Percentiles rank a stretch among this genome's conserved stretches.
Evolutionary conservation across 148 eudicot genomes (phyloP).

Genomic region (Mesembryanthemum crystallinum): DNA sequence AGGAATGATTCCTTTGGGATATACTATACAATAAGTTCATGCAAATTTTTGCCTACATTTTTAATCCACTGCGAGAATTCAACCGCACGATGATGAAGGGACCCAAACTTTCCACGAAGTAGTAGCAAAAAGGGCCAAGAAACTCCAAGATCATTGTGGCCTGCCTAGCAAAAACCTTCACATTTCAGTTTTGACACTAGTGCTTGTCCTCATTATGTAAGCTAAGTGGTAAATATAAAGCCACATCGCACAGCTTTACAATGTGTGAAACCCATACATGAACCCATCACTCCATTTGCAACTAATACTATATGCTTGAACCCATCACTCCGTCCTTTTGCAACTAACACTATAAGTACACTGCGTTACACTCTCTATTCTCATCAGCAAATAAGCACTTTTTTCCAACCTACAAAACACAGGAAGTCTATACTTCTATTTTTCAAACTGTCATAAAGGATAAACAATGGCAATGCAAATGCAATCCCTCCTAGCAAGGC

Average conservation of each 20-base stretch:
- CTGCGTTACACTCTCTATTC: neutral
- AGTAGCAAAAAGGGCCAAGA: neutral
- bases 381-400: neutral
- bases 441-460: neutral
- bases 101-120: constrained; percentile 12
- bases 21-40: no score
- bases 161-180: neutral
- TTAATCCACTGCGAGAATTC: no score
- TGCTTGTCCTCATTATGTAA: no score
- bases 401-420: neutral
- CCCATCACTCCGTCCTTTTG: no score
- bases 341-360: constrained; percentile 14
- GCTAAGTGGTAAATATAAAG: neutral
- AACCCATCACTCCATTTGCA: no score
- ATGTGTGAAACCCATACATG: no score
- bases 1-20: no score
- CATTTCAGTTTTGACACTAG: no score
- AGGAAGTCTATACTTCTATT: no score
- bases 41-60: no score
- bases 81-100: neutral
- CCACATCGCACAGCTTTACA: constrained; percentile 6
- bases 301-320: no score
- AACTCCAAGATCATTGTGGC: neutral
- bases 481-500: constrained; percentile 31
- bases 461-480: constrained; percentile 28